These are phyloP conservation scores for Entelexis paramagnoliae DNA, from an alignment of 1,139 yeast species.

Conservation along the genomic window DNA sequence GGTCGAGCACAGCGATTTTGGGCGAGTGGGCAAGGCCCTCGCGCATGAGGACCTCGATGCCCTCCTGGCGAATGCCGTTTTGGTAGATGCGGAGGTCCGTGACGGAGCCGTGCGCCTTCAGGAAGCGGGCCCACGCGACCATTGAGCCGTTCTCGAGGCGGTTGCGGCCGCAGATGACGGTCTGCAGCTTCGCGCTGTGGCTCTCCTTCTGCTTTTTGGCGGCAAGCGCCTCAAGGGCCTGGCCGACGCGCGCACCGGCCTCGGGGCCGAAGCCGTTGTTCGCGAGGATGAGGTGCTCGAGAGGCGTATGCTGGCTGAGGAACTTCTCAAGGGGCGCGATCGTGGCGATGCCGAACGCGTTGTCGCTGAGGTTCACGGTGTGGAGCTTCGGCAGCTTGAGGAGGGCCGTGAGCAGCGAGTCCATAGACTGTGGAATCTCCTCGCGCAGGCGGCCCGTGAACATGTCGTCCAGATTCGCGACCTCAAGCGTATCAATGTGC, in stretches of 20 bases:
- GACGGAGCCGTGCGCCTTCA: conserved; percentile 68
- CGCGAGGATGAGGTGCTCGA: conserved; percentile 77
- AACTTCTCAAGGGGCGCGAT: conserved; percentile 79
- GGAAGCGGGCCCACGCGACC: conserved; percentile 47
- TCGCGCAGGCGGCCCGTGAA: conserved; percentile 91
- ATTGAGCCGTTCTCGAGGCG: conserved; percentile 91
- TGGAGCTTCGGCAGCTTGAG: conserved; percentile 56
- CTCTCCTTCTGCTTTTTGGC: conserved; percentile 43
- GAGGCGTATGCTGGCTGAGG: conserved; percentile 61
- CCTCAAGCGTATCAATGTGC: conserved; percentile 37
- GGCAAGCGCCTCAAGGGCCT: conserved; percentile 67
- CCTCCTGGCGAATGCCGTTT: conserved; percentile 93
- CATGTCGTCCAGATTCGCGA: conserved; percentile 77
- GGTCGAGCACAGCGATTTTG: conserved; percentile 59
- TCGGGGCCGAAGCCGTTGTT: conserved; percentile 97
- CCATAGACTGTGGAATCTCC: conserved; percentile 81
- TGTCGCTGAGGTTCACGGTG: conserved; percentile 78
- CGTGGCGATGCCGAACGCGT: conserved; percentile 93
- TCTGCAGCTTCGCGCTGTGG: conserved; percentile 44
- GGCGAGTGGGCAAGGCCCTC: conserved; percentile 60
- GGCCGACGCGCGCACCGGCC: conserved; percentile 90
- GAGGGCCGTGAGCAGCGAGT: conserved; percentile 60
- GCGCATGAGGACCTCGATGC: conserved; percentile 62
- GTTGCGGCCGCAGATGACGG: conserved; percentile 92
- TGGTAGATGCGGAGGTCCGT: conserved; percentile 75